These are phyloP conservation scores for Didymella glomerata DNA, from an alignment of 2,329 filamentous ascomycete genomes.

Conservation along the genomic window DNA sequence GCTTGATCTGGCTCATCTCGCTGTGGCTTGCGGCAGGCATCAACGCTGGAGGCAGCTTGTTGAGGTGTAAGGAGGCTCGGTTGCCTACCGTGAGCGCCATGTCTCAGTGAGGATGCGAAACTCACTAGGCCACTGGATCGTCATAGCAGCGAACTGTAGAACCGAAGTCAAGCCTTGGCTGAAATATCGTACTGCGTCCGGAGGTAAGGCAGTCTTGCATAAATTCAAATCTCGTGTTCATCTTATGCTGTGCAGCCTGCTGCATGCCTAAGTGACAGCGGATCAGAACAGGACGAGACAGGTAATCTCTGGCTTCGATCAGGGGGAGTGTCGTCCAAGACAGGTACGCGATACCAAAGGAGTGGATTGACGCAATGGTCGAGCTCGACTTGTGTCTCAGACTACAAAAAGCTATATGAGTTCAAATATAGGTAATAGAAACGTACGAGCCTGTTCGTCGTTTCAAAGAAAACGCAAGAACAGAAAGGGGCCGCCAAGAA, in stretches of 20 bases:
- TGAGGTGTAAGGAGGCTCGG: conserved; percentile 32
- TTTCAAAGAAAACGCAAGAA: conserved; percentile 15
- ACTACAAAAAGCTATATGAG: conserved; percentile 18
- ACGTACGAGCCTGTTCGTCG: conserved; percentile 19
- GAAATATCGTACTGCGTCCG: not conserved
- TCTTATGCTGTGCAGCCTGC: conserved; percentile 5
- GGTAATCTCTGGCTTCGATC: conserved; percentile 7
- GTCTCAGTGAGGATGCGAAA: conserved; percentile 11
- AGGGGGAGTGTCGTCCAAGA: conserved; percentile 4
- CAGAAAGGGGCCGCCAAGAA: conserved; percentile 11
- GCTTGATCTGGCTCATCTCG: conserved; percentile 19
- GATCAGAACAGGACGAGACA: conserved; percentile 14
- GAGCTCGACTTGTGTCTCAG: conserved; percentile 20
- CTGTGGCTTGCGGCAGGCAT: conserved; percentile 18
- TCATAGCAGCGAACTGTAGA: not conserved
- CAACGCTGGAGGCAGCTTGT: conserved; percentile 27
- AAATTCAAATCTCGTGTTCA: conserved; percentile 10
- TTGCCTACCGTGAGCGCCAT: conserved; percentile 24
- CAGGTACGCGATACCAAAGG: conserved; percentile 14
- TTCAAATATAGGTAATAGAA: conserved; percentile 18
- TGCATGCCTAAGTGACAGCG: conserved; percentile 13
- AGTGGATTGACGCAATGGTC: conserved; percentile 21
- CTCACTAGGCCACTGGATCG: conserved; percentile 5
- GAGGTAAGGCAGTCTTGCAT: conserved; percentile 7
- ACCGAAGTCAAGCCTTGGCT: conserved; percentile 2